These are phyloP conservation scores for Daldinia bambusicola DNA, from an alignment of 495 filamentous ascomycete species.

Conservation along the genomic window DNA sequence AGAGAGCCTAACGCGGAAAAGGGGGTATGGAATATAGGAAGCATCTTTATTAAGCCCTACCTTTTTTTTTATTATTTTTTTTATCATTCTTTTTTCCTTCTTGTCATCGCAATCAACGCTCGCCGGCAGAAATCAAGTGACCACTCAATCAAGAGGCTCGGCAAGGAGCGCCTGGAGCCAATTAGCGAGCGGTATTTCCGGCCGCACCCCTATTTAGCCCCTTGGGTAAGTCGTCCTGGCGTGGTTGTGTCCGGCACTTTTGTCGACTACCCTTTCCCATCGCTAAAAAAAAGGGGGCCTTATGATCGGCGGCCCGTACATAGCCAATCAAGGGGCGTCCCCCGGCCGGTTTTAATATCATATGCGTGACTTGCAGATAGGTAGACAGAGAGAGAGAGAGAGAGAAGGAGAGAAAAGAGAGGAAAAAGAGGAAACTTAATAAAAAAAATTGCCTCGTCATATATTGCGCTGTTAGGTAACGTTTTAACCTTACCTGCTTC, in stretches of 20 bases:
- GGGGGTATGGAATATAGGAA: slow-evolving; percentile 45
- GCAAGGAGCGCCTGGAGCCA: slow-evolving; percentile 23
- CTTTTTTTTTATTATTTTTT: slow-evolving; percentile 23
- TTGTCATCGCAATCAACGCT: not conserved
- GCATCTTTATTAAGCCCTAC: too few relatives aligned
- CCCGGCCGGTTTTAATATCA: slow-evolving; percentile 32
- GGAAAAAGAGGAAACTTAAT: too few relatives aligned
- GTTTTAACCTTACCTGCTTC: slow-evolving; percentile 32
- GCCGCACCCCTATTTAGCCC: slow-evolving; percentile 39
- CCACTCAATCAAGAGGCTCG: slow-evolving; percentile 39
- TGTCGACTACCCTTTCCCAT: slow-evolving; percentile 45
- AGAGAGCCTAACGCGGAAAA: slow-evolving; percentile 2
- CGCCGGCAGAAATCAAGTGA: slow-evolving; percentile 45
- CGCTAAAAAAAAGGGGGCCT: slow-evolving; percentile 31
- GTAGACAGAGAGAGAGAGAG: too few relatives aligned
- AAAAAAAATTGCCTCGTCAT: slow-evolving; percentile 14
- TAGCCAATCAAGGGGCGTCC: slow-evolving; percentile 27
- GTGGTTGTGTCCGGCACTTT: slow-evolving; percentile 38
- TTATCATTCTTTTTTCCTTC: too few relatives aligned
- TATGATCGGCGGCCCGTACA: slow-evolving; percentile 32
- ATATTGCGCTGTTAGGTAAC: slow-evolving; percentile 24
- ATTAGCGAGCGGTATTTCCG: slow-evolving; percentile 14
- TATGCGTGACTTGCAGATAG: slow-evolving; percentile 22
- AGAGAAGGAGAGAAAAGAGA: too few relatives aligned
- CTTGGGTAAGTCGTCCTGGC: slow-evolving; percentile 21